phyloP scores from a whole-genome alignment of 2,329 filamentous ascomycete species.

The Colletotrichum sp. region DNA sequence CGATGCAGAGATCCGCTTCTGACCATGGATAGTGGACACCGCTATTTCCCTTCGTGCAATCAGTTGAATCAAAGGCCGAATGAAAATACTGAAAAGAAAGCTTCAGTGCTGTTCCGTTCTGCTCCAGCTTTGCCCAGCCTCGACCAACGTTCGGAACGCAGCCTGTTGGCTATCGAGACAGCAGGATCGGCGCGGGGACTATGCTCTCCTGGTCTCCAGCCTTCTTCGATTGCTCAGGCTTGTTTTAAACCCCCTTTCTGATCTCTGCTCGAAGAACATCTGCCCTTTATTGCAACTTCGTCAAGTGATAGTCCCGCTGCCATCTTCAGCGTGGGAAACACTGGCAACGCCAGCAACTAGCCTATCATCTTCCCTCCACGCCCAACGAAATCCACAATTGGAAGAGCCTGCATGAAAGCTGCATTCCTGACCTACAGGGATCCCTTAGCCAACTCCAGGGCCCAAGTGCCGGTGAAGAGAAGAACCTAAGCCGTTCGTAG shows the following conservation, averaged over 20 bases:
- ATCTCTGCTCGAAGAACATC: background rate
- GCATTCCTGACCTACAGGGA: slow-evolving; percentile 14
- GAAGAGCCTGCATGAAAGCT: slow-evolving; percentile 18
- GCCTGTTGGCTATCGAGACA: background rate
- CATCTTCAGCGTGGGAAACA: slow-evolving; percentile 1
- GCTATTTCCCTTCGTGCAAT: background rate
- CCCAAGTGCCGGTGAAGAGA: slow-evolving; percentile 20
- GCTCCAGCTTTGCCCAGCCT: background rate
- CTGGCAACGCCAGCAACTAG: background rate
- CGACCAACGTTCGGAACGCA: background rate
- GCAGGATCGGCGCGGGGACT: background rate
- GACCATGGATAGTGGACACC: background rate
- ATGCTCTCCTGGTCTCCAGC: background rate
- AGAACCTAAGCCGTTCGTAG: background rate
- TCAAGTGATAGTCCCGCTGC: slow-evolving; percentile 5
- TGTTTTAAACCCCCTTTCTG: background rate
- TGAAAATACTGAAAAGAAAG: background rate
- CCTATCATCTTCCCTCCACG: slow-evolving; percentile 1
- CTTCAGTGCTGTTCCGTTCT: background rate
- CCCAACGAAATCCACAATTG: slow-evolving; percentile 1
- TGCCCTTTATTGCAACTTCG: background rate
- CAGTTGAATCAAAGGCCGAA: background rate
- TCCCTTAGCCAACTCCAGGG: slow-evolving; percentile 11
- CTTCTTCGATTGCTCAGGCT: background rate
- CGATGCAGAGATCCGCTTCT: slow-evolving; percentile 10